Conservation (phyloP, 768 basidiomycete species). For the Amanita fuliginea region DNA sequence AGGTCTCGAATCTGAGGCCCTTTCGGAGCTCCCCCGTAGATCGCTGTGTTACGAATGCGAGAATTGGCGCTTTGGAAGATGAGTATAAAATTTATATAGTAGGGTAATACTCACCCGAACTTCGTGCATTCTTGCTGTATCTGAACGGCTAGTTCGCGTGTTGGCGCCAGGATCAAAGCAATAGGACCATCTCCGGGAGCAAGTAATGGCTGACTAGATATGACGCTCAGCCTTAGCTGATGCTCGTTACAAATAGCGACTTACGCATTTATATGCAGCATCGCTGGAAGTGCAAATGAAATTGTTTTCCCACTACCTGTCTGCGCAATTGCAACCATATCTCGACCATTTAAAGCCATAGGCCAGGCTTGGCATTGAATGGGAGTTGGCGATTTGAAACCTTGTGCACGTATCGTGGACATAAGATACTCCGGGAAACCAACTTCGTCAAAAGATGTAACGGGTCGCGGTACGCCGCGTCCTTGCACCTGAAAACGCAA, state of each 20-base stretch:
- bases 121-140: constrained; percentile 99
- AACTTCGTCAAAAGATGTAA: constrained; percentile 86
- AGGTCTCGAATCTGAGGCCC: constrained; percentile 97
- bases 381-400: constrained; percentile 82
- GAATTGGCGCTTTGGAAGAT: constrained; percentile 57
- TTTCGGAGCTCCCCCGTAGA: constrained; percentile 98
- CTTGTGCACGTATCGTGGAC: constrained; percentile 87
- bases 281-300: constrained; percentile 94
- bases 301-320: constrained; percentile 99
- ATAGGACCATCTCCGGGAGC: constrained; percentile 95
- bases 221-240: neutral
- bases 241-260: constrained; percentile 16
- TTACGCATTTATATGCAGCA: constrained; percentile 99
- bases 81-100: neutral
- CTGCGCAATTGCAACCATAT: constrained; percentile 94
- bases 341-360: constrained; percentile 91
- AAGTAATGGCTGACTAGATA: constrained; percentile 75
- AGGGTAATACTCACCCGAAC: constrained; percentile 58
- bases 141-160: constrained; percentile 96
- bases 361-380: constrained; percentile 99
- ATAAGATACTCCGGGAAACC: constrained; percentile 97
- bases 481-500: constrained; percentile 62
- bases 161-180: constrained; percentile 92
- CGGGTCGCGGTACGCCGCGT: constrained; percentile 76
- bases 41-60: constrained; percentile 95